Conservation (phyloP, 768 basidiomycete genomes). For the Galerina sulciceps region DNA sequence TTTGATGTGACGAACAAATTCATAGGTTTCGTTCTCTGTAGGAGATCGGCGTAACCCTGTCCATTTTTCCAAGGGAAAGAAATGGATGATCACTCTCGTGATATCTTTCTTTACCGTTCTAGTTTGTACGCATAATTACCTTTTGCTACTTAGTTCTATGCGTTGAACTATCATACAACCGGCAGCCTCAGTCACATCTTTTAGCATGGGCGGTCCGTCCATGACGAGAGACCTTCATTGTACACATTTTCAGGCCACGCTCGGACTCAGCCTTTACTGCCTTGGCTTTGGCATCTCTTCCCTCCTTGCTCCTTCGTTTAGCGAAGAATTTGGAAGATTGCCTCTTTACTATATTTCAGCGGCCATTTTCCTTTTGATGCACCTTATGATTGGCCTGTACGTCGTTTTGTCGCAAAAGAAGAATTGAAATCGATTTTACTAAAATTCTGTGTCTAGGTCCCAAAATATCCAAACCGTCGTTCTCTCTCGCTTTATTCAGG, state of each 20-base stretch:
- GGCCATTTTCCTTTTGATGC: conserved; percentile 54
- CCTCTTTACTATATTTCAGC: conserved; percentile 61
- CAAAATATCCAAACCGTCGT: conserved; percentile 62
- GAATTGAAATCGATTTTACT: conserved; percentile 5
- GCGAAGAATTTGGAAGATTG: conserved; percentile 73
- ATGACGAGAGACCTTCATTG: conserved; percentile 60
- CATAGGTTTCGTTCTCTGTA: conserved; percentile 28
- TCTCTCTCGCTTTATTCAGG: conserved; percentile 60
- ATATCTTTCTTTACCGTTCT: conserved; percentile 53
- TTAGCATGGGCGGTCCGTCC: conserved; percentile 56
- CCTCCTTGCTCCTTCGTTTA: conserved; percentile 68
- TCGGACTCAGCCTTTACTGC: conserved; percentile 56
- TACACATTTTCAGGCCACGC: conserved; percentile 46
- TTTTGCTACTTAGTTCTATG: background rate
- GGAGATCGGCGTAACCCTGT: conserved; percentile 34
- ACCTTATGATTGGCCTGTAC: conserved; percentile 47
- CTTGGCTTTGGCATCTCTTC: conserved; percentile 68
- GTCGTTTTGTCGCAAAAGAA: conserved; percentile 23
- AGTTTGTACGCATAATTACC: conserved; percentile 44
- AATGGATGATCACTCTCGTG: conserved; percentile 50
- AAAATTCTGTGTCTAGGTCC: conserved; percentile 25
- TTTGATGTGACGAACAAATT: background rate
- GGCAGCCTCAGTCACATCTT: conserved; percentile 55
- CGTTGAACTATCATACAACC: conserved; percentile 22
- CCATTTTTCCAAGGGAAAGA: conserved; percentile 39